Base-by-base conservation (phyloP, 2,329 filamentous ascomycete genomes). In the Diaporthe citriasiana region DNA sequence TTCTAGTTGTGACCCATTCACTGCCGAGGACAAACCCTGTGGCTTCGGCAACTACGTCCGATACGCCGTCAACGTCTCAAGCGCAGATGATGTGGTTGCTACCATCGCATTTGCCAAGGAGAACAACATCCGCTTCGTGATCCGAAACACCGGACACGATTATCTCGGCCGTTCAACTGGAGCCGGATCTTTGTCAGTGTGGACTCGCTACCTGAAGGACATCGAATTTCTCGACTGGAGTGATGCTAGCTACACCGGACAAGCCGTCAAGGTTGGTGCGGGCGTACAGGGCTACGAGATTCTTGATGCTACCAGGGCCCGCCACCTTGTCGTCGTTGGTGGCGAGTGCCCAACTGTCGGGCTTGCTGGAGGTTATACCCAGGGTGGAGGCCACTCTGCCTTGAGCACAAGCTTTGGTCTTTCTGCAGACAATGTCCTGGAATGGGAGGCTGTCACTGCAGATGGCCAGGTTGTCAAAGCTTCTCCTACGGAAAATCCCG, bases 321-420 rank as follows among this genome's bases (percentile, higher is more conserved):
- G 85, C 33, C 86, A 85, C 0, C 82, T 87, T 73, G 55, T 81
- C 76, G 77, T 66, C 74, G 80, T 50, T 73, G 51, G 55, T 13
- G 73, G 70, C 27, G 73, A 72, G 19, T 74, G 73, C 40, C 59
- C 75, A 75, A 89, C 85, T 1, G 87, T 91, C 9, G 88, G 88
- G 15, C 80, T 88, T 47, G 81, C 83, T 12, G 87, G 87, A 40
- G 84, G 85, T 12, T 86, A 85, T 74, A 83, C 84, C 22, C 79
- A 86, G 74, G 88, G 87, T n/a, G 89, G 87, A 65, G 89, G 89
- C 0, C 88, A 90, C 77, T 87, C 86, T 10, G 87, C 87, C 3
- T 77, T 90, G 65, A 85, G 85, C 40, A 84, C 84, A 57, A 79
- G 85, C 35, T 88, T 87, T 75, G 83, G 89, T 72, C 83, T 89